These are phyloP conservation scores for Cystobasidium tubakii DNA, from an alignment of 768 basidiomycete genomes.

Conservation along the genomic window DNA sequence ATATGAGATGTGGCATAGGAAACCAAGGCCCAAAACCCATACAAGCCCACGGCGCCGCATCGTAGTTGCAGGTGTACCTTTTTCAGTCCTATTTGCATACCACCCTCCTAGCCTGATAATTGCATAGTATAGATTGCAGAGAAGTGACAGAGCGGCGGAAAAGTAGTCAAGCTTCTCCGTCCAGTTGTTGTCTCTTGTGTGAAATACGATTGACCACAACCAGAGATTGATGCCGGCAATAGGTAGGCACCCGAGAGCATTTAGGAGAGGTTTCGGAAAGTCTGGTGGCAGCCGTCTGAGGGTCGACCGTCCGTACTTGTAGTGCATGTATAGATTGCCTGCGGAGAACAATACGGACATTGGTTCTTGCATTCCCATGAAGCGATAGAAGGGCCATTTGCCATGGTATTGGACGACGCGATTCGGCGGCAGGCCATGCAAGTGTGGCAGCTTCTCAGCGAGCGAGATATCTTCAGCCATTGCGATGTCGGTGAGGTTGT, in stretches of 20 bases:
- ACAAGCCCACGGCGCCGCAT: slow-evolving; percentile 35
- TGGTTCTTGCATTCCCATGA: slow-evolving; percentile 87
- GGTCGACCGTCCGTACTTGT: slow-evolving; percentile 57
- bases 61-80: neutral
- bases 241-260: slow-evolving; percentile 60
- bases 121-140: slow-evolving; percentile 72
- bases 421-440: slow-evolving; percentile 42
- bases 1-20: slow-evolving; percentile 70
- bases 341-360: slow-evolving; percentile 83
- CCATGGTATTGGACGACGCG: slow-evolving; percentile 75
- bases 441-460: neutral
- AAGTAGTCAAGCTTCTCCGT: slow-evolving; percentile 96
- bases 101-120: slow-evolving; percentile 70
- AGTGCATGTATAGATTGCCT: slow-evolving; percentile 73
- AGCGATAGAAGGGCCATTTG: slow-evolving; percentile 93
- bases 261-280: neutral
- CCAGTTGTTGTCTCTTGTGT: slow-evolving; percentile 75
- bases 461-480: slow-evolving; percentile 40
- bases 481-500: slow-evolving; percentile 54
- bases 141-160: slow-evolving; percentile 76
- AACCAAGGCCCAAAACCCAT: slow-evolving; percentile 60
- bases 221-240: slow-evolving; percentile 77
- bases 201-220: slow-evolving; percentile 86
- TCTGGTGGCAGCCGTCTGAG: slow-evolving; percentile 35
- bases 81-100: slow-evolving; percentile 53